Evolutionary conservation across 371 early-diverging fungal genomes (phyloP).

Genomic region (Mucor sp.): DNA sequence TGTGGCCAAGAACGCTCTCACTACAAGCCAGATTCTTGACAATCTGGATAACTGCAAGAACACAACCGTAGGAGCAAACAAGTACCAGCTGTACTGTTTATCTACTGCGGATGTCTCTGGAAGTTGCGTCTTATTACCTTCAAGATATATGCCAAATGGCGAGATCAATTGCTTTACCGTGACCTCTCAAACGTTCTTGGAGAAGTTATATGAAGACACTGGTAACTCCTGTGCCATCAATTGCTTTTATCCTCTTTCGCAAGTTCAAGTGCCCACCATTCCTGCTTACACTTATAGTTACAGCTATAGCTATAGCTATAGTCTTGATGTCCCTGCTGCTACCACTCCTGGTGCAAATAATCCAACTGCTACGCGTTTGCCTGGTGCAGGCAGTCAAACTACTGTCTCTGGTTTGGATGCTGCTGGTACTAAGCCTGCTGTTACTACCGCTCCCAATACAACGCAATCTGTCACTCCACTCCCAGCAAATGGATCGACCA

Average conservation of each 20-base stretch:
- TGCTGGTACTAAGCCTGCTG: neutral
- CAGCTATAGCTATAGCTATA: neutral
- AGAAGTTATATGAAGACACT: neutral
- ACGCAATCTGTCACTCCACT: neutral
- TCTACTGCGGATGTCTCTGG: neutral
- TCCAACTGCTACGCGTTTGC: neutral
- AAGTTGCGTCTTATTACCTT: constrained; percentile 2
- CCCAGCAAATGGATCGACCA: neutral
- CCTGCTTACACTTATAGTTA: neutral
- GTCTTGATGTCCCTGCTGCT: neutral
- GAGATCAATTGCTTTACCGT: constrained; percentile 4
- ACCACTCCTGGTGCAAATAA: neutral
- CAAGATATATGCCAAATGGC: neutral
- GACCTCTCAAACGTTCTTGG: constrained; percentile 4
- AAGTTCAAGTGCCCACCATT: neutral
- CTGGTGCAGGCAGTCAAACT: neutral
- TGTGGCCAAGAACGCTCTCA: neutral
- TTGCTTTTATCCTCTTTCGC: constrained; percentile 8
- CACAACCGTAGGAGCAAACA: constrained; percentile 10
- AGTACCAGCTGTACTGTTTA: constrained; percentile 10
- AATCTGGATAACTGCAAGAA: constrained; percentile 1
- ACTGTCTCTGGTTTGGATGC: neutral
- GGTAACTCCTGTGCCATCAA: constrained; percentile 12
- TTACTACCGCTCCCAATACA: neutral
- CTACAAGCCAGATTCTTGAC: neutral